These are phyloP conservation scores for Neurospora sp. DNA, from an alignment of 2,329 filamentous ascomycete species.

Conservation along the genomic window DNA sequence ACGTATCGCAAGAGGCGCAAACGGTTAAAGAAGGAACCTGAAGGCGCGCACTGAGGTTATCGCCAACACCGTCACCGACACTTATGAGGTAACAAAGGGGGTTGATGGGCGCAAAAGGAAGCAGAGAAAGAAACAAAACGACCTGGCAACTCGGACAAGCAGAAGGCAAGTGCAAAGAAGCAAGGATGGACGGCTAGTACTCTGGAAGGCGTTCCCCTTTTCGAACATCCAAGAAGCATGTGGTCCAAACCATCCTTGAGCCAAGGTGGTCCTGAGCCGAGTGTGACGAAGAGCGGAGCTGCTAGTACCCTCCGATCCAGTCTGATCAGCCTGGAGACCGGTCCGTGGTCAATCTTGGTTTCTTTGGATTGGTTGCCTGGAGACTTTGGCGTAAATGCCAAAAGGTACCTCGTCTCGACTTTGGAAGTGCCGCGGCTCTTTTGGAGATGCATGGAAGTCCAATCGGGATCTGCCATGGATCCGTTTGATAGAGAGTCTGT, in stretches of 20 bases:
- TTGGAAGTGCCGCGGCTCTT: not conserved
- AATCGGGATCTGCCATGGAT: not conserved
- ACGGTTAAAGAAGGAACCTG: not conserved
- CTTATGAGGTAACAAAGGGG: not conserved
- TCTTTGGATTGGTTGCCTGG: not conserved
- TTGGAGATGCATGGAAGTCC: not conserved
- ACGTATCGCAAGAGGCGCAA: not conserved
- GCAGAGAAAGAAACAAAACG: constrained; percentile 3
- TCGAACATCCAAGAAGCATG: constrained; percentile 13
- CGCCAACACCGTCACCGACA: not conserved
- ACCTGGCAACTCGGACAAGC: not conserved
- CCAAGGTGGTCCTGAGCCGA: constrained; percentile 12
- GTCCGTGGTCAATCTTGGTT: not conserved
- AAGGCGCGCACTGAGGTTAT: not conserved
- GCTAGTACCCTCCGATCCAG: constrained; percentile 1
- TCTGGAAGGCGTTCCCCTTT: constrained; percentile 11
- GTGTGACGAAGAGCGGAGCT: constrained; percentile 12
- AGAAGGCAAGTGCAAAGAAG: not conserved
- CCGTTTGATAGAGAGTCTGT: not conserved
- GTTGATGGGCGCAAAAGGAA: not conserved
- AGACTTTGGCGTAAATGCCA: not conserved
- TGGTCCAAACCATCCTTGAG: constrained; percentile 5
- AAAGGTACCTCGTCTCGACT: not conserved
- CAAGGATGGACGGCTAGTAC: not conserved
- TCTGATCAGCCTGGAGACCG: not conserved